Percentiles rank a stretch among this genome's conserved stretches.
These are phyloP conservation scores for Alloteropsis semialata DNA, from an alignment of 176 grass and related monocot genomes.

Conservation along the genomic window DNA sequence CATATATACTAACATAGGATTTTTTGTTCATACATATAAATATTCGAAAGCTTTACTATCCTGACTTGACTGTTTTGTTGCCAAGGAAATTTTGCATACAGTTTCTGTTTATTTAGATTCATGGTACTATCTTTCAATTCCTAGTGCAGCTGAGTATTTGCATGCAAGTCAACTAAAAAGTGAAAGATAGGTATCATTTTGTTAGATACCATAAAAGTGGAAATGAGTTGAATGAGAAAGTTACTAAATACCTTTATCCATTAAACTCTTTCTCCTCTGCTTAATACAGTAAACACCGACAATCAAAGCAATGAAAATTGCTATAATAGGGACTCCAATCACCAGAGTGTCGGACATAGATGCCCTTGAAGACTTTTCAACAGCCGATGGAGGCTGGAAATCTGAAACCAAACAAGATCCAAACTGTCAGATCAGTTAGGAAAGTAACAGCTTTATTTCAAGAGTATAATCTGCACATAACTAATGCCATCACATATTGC, in stretches of 20 bases:
- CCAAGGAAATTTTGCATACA: not conserved
- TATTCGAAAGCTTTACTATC: not conserved
- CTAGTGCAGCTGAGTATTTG: not conserved
- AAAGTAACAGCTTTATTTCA: not conserved
- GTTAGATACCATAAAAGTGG: not conserved
- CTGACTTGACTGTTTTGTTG: not conserved
- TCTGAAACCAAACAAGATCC: constrained; percentile 42
- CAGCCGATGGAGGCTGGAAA: constrained; percentile 42
- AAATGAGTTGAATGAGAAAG: constrained; percentile 4
- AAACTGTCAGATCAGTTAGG: constrained; percentile 9
- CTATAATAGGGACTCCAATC: constrained; percentile 45
- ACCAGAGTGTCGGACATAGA: constrained; percentile 9
- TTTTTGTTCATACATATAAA: not conserved
- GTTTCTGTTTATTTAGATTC: not conserved
- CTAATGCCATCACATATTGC: not conserved
- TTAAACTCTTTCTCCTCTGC: constrained; percentile 27
- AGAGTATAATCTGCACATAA: not conserved
- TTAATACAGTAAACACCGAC: constrained; percentile 50
- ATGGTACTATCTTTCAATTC: not conserved
- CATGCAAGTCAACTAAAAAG: not conserved
- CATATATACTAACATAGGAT: not conserved
- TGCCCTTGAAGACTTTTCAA: constrained; percentile 29
- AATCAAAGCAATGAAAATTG: constrained; percentile 42
- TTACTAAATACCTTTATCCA: constrained; percentile 55
- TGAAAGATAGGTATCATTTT: not conserved